These are phyloP conservation scores for Pichia sp. DNA, from an alignment of 1,139 yeast genomes.

Conservation along the genomic window DNA sequence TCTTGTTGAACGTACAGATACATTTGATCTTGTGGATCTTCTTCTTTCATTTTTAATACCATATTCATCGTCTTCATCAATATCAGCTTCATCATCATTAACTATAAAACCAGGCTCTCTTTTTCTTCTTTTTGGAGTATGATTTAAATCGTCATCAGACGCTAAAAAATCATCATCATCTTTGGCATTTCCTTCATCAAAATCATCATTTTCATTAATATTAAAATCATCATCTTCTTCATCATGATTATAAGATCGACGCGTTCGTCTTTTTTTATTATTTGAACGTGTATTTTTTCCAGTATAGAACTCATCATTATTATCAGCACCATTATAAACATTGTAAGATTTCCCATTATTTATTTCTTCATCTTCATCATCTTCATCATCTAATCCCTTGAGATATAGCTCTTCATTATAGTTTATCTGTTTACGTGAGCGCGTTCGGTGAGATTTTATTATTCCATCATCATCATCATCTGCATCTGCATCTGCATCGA, in stretches of 20 bases:
- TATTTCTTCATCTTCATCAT: conserved; percentile 18
- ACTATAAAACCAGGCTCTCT: conserved; percentile 24
- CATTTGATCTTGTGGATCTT: not conserved
- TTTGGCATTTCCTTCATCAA: not conserved
- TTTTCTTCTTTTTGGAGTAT: conserved; percentile 15
- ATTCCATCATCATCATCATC: conserved; percentile 36
- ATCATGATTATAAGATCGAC: conserved; percentile 9
- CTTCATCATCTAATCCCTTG: conserved; percentile 14
- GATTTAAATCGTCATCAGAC: conserved; percentile 18
- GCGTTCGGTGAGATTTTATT: conserved; percentile 23
- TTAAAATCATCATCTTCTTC: conserved; percentile 26
- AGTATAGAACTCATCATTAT: no score
- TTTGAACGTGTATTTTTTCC: no score
- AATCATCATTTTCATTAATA: conserved; percentile 21
- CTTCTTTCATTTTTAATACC: no score
- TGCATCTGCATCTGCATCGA: conserved; percentile 17
- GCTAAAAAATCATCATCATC: conserved; percentile 20
- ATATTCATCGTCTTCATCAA: conserved; percentile 19
- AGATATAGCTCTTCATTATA: conserved; percentile 29
- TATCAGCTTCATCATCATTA: conserved; percentile 24
- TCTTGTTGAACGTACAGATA: no score
- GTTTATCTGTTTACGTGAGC: conserved; percentile 25
- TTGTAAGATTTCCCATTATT: no score
- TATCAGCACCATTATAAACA: no score
- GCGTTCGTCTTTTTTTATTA: conserved; percentile 11